phyloP scores from a whole-genome alignment of 306 rosid genomes.

The Sesbania bispinosa region DNA sequence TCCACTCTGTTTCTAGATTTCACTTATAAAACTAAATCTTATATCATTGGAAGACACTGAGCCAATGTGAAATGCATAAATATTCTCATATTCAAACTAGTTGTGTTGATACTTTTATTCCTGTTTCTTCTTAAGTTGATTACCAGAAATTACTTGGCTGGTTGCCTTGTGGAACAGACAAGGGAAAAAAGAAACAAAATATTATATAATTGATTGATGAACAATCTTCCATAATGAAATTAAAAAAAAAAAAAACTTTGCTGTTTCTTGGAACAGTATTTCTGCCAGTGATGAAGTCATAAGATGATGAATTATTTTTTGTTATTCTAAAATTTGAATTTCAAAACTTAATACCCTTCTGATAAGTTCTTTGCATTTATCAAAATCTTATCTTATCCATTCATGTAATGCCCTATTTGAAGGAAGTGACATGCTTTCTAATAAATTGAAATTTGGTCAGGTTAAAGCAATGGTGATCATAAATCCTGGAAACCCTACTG shows the following conservation, averaged over 20 bases:
- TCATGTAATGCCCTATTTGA: slow-evolving; percentile 22
- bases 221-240: neutral
- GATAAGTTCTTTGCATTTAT: neutral
- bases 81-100: slow-evolving; percentile 8
- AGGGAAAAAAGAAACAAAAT: neutral
- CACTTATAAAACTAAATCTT: slow-evolving; percentile 10
- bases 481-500: slow-evolving; percentile 98
- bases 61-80: neutral
- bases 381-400: neutral
- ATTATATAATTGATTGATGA: neutral
- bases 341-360: neutral
- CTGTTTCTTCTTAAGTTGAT: slow-evolving; percentile 15
- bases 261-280: slow-evolving; percentile 13
- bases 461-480: slow-evolving; percentile 99
- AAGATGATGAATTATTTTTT: neutral
- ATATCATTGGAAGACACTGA: slow-evolving; percentile 13
- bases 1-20: slow-evolving; percentile 3
- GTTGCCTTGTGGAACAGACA: neutral
- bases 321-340: neutral
- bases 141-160: slow-evolving; percentile 10
- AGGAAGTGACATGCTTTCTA: slow-evolving; percentile 14
- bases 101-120: slow-evolving; percentile 1
- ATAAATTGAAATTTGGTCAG: slow-evolving; percentile 42
- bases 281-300: slow-evolving; percentile 11
- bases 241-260: neutral